Percentiles rank a stretch among this genome's conserved stretches.
Conservation (phyloP, 768 basidiomycete species). For the Boletus speciosus region DNA sequence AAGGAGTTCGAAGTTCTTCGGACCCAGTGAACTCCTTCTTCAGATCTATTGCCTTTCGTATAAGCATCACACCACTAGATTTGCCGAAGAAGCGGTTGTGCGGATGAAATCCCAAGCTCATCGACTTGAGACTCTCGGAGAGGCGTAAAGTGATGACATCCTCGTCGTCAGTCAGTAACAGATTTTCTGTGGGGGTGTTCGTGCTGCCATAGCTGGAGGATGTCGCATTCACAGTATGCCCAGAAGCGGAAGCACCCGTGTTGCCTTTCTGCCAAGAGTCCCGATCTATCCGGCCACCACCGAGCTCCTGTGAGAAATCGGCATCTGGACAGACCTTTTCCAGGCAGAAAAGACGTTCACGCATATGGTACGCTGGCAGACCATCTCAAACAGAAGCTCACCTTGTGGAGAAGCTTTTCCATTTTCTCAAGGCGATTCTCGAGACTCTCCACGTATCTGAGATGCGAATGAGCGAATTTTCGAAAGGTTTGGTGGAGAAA, state of each 20-base stretch:
- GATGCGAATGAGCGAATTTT: background rate
- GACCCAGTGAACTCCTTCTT: conserved; percentile 54
- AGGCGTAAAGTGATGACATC: conserved; percentile 21
- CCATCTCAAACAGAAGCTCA: conserved; percentile 13
- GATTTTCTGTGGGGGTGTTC: conserved; percentile 15
- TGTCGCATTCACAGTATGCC: conserved; percentile 11
- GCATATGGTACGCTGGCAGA: background rate
- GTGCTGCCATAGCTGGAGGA: conserved; percentile 9
- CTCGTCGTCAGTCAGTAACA: conserved; percentile 29
- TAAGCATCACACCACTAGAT: conserved; percentile 41
- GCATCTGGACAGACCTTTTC: conserved; percentile 66
- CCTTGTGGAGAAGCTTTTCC: conserved; percentile 57
- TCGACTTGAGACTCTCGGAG: conserved; percentile 22
- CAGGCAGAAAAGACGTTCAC: background rate
- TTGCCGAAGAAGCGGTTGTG: conserved; percentile 36
- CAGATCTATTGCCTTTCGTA: conserved; percentile 51
- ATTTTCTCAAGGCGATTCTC: conserved; percentile 63
- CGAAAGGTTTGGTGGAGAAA: background rate
- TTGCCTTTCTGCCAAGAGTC: conserved; percentile 33
- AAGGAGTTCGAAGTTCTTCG: conserved; percentile 14
- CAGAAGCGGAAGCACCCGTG: conserved; percentile 7
- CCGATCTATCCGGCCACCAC: conserved; percentile 38
- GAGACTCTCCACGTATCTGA: conserved; percentile 60
- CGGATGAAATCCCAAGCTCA: conserved; percentile 10
- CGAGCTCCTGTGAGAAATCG: conserved; percentile 57